Base-by-base conservation (phyloP, 148 eudicot genomes). In the Diospyros lotus region DNA sequence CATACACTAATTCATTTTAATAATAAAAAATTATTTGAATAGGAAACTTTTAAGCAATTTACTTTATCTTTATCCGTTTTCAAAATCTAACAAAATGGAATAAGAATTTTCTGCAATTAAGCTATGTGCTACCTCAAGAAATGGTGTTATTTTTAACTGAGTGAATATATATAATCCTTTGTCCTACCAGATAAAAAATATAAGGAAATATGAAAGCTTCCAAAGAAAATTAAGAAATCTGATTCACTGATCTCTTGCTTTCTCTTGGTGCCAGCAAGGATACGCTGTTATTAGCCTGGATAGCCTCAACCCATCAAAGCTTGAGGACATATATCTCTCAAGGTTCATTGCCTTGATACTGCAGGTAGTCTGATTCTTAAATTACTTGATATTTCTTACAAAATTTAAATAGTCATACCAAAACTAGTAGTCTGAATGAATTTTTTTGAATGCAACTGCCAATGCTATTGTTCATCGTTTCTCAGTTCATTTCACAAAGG, bases 401-500 rank as follows among this genome's bases (percentile, higher is more conserved):
- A 52, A 14, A 7, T 18, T 9, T 10, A 69, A 52, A 50, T 43
- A 43, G 63, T 72, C 56, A 7, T 46, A 7, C 28, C 1, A 3
- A 44, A 41, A 13, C 44, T 44, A 76, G 39, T 67, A n/a, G 56
- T 74, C 55, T 46, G 12, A 65, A 63, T 55, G 9, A 42, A 14
- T 40, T 44, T 13, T n/a, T 3, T 73, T 44, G 62, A 6, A 51
- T 17, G 41, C n/a, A 58, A 39, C 7, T 64, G 51, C 54, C 72
- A 28, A 77, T 66, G 44, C 40, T 39, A 12, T 45, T 18, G 77
- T 17, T 48, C 48, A 73, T 58, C 45, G 43, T 63, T 58, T 86
- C 46, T 41, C 82, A 95, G 98, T 96, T 91, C 73, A 82, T 93
- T 78, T 96, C 99, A 50, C 98, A 96, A 76, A 91, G 83, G 80